Evolutionary conservation across 331 rosid species (phyloP).

Genomic region (Phaseolus coccineus): DNA sequence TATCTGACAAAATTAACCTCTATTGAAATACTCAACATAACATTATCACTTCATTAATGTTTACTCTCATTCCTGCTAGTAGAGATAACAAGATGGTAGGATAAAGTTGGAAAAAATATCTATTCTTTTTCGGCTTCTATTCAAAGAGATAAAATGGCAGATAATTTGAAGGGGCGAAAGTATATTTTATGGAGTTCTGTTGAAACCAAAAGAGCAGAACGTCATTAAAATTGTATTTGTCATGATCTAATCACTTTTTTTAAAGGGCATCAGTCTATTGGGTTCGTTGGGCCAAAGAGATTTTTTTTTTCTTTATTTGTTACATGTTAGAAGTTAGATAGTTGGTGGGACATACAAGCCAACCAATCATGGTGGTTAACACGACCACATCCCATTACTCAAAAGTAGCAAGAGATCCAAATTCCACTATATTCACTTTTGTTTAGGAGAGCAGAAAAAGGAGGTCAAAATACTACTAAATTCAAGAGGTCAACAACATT

Average conservation of each 20-base stretch:
- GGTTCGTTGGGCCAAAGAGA: not conserved
- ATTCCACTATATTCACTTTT: not conserved
- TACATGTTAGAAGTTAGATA: not conserved
- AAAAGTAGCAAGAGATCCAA: not conserved
- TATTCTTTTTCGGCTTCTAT: not conserved
- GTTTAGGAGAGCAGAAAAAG: not conserved
- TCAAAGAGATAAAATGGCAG: not conserved
- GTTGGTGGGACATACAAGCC: not conserved
- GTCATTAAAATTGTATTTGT: not conserved
- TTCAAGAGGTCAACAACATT: not conserved
- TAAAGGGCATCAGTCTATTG: not conserved
- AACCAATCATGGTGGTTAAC: not conserved
- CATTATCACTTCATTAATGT: conserved; percentile 15
- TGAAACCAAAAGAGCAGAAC: not conserved
- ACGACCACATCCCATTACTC: not conserved
- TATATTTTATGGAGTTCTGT: not conserved
- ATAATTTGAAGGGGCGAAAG: not conserved
- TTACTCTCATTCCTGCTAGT: not conserved
- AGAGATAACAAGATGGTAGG: not conserved
- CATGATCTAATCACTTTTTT: not conserved
- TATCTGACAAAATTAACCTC: not conserved
- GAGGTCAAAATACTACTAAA: not conserved
- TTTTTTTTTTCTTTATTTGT: not conserved
- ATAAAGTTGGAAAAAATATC: not conserved
- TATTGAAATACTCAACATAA: not conserved